phyloP scores from a whole-genome alignment of 2,329 filamentous ascomycete genomes.

The Chrysoporthe deuterocubensis region DNA sequence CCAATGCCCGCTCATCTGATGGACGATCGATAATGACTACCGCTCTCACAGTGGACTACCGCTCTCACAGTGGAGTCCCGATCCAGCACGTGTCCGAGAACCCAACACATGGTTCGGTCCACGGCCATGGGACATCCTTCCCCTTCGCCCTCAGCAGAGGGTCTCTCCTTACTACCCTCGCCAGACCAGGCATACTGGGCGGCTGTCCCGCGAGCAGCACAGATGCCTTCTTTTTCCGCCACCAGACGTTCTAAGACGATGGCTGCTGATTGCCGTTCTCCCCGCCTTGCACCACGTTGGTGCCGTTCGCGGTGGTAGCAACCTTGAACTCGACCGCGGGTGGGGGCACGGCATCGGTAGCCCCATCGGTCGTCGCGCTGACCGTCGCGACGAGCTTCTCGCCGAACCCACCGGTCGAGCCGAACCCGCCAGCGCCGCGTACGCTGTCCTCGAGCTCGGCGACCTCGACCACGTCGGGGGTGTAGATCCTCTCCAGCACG shows the following conservation, averaged over 20 bases:
- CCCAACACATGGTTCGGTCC: constrained; percentile 21
- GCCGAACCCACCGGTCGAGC: constrained; percentile 71
- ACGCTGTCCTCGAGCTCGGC: constrained; percentile 88
- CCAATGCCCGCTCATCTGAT: neutral
- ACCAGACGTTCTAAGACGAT: constrained; percentile 28
- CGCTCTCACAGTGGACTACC: constrained; percentile 9
- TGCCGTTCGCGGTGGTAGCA: constrained; percentile 11
- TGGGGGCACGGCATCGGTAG: constrained; percentile 5
- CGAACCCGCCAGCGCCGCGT: constrained; percentile 87
- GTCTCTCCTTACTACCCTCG: neutral
- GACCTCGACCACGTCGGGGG: constrained; percentile 89
- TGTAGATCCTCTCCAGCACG: constrained; percentile 91
- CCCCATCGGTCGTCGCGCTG: constrained; percentile 13
- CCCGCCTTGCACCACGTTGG: constrained; percentile 3
- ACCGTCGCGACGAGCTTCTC: constrained; percentile 4
- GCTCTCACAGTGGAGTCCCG: constrained; percentile 19
- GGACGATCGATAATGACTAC: neutral
- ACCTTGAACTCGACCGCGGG: constrained; percentile 1
- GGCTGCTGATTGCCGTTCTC: constrained; percentile 16
- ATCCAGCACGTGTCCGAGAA: constrained; percentile 24
- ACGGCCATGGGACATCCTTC: constrained; percentile 27
- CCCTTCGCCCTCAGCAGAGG: constrained; percentile 8
- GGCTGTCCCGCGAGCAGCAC: constrained; percentile 5
- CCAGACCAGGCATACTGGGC: neutral
- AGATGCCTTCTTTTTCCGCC: constrained; percentile 21